These are phyloP conservation scores for Ciborinia camelliae DNA, from an alignment of 2,329 filamentous ascomycete genomes.

Conservation along the genomic window DNA sequence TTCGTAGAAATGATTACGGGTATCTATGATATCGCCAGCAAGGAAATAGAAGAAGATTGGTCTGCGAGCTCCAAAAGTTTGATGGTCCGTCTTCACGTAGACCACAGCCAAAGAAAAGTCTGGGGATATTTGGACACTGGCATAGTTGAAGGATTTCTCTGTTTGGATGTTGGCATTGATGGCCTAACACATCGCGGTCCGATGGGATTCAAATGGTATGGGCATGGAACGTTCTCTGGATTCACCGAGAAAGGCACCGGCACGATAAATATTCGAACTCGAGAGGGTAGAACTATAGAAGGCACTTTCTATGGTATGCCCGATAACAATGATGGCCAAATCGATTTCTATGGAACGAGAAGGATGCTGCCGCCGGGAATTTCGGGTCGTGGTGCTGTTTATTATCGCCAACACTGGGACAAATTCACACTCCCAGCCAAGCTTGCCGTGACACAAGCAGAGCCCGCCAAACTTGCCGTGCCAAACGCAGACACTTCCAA, in stretches of 20 bases:
- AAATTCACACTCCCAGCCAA: background rate
- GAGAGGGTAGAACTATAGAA: background rate
- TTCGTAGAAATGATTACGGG: constrained; percentile 1
- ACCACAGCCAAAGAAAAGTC: constrained; percentile 1
- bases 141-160: constrained; percentile 4
- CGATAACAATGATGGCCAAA: constrained; percentile 4
- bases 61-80: background rate
- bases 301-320: background rate
- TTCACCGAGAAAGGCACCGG: background rate
- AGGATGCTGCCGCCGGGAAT: background rate
- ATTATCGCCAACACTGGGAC: background rate
- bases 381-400: background rate
- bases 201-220: background rate
- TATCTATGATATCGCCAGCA: constrained; percentile 7
- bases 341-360: constrained; percentile 1
- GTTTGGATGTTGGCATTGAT: background rate
- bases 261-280: background rate
- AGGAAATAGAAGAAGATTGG: constrained; percentile 8
- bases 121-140: background rate
- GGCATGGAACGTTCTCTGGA: background rate
- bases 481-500: no score
- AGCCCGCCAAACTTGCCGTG: no score
- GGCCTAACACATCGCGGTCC: background rate
- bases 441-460: background rate
- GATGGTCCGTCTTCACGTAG: constrained; percentile 4